Conservation (phyloP, 108 stramenopile genomes). For the Nitzschia sp. region DNA sequence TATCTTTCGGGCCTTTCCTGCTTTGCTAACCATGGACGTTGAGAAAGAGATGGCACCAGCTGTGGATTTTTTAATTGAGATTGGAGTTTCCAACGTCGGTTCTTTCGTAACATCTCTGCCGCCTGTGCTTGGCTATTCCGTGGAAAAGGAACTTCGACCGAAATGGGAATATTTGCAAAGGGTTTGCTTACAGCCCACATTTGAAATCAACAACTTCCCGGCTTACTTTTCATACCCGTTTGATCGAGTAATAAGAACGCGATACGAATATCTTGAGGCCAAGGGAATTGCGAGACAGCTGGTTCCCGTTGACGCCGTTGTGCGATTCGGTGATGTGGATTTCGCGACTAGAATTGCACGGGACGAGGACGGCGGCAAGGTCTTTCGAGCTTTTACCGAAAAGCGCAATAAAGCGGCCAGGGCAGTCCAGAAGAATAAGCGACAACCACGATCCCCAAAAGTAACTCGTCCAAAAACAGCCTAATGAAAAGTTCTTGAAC, state of each 20-base stretch:
- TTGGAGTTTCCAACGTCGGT: constrained; percentile 70
- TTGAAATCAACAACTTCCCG: constrained; percentile 69
- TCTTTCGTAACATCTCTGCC: constrained; percentile 72
- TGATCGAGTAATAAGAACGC: constrained; percentile 65
- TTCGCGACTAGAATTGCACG: constrained; percentile 65
- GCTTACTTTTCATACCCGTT: constrained; percentile 85
- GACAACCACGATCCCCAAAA: background rate
- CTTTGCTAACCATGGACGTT: constrained; percentile 54
- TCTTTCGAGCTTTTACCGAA: constrained; percentile 43
- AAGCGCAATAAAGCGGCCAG: constrained; percentile 3
- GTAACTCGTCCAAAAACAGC: background rate
- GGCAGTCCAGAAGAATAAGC: background rate
- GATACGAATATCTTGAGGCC: constrained; percentile 67
- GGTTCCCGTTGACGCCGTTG: constrained; percentile 58
- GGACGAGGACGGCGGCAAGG: constrained; percentile 60
- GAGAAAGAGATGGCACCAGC: constrained; percentile 64
- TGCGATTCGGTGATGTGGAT: constrained; percentile 75
- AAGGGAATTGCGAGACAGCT: constrained; percentile 56
- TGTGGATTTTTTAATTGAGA: constrained; percentile 51
- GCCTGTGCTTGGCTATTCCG: constrained; percentile 75
- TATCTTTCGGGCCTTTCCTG: constrained; percentile 74
- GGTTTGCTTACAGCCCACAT: constrained; percentile 58
- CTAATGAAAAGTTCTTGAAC: background rate
- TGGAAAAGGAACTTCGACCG: constrained; percentile 68
- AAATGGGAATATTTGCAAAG: constrained; percentile 71